Base-by-base conservation (phyloP, 345 rosid genomes). In the Gossypium thurberi region DNA sequence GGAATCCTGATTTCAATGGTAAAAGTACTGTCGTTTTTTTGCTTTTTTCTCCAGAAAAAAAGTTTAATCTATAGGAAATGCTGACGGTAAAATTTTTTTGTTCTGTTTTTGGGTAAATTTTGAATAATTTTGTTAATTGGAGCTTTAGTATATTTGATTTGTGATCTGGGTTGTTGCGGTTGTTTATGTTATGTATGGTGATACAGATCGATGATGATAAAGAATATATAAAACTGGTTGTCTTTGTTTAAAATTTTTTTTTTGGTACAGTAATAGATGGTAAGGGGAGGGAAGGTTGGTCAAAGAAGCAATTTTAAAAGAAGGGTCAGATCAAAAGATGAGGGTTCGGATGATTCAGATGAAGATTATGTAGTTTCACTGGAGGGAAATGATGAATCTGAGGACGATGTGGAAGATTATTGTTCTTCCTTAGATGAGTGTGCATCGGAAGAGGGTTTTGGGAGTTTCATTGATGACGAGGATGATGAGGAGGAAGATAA, bases 361-460 rank as follows among this genome's bases (percentile, higher is more conserved):
- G 98, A 96, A 84, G 98, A 96, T 87, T 96, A 89, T 74, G 98
- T 91, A 42, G 79, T 87, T 79, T 94, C 96, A 0, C 81, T 85
- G 53, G 97, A 87, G 80, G 92, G 86, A 65, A 81, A 79, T 25
- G 87, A 81, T 50, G 89, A 78, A 18, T 87, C 94, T 2, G 97
- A 86, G 64, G 90, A 86, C 77, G 89, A 84, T 44, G 79, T 78
- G 21, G 91, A 78, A 64, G 96, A 89, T 78, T 84, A 78, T 75
- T 84, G 81, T 10, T 81, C 79, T 9, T 84, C 87, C 7, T 71
- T 82, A 20, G 97, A 88, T 69, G 94, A 76, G 61, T 83, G 73
- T 70, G 83, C 81, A 0, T 89, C 88, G 0, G 91, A 84, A 65
- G 92, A 87, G 75, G 81, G 86, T 73, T 78, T 85, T 40, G 74